phyloP scores from a whole-genome alignment of 2,329 filamentous ascomycete species.

The Onygena corvina region DNA sequence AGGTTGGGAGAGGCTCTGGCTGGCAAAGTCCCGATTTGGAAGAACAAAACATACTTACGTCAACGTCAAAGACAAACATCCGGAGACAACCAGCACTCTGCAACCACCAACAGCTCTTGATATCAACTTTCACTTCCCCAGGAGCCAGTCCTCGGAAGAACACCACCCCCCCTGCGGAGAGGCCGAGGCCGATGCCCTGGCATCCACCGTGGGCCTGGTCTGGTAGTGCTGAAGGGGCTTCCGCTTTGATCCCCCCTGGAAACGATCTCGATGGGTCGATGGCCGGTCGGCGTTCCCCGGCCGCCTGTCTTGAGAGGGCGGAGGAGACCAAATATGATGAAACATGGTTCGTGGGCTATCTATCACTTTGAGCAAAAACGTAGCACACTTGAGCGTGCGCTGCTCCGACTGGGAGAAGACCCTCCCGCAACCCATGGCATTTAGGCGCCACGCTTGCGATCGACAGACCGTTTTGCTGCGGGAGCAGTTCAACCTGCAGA shows the following conservation, averaged over 20 bases:
- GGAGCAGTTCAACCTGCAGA: background rate
- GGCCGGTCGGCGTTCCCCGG: background rate
- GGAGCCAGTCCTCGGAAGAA: too few relatives aligned
- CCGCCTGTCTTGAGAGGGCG: background rate
- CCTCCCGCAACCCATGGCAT: background rate
- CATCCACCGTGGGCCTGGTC: background rate
- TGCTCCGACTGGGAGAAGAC: background rate
- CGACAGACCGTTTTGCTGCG: background rate
- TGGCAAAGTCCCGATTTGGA: too few relatives aligned
- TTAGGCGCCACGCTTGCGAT: background rate
- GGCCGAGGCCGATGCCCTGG: background rate
- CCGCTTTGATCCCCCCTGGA: too few relatives aligned
- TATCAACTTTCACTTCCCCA: too few relatives aligned
- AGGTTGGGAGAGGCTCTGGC: too few relatives aligned
- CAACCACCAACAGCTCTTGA: too few relatives aligned
- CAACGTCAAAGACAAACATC: too few relatives aligned
- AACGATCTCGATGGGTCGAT: slow-evolving; percentile 1
- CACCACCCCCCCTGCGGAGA: too few relatives aligned
- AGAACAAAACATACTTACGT: too few relatives aligned
- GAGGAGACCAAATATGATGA: background rate
- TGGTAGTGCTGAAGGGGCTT: too few relatives aligned
- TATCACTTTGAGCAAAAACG: slow-evolving; percentile 3
- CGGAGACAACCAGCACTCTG: too few relatives aligned
- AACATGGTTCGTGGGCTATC: slow-evolving; percentile 6
- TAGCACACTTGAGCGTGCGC: background rate